Evolutionary conservation across 768 basidiomycete genomes (phyloP).

Genomic region (Rubroboletus satanas): DNA sequence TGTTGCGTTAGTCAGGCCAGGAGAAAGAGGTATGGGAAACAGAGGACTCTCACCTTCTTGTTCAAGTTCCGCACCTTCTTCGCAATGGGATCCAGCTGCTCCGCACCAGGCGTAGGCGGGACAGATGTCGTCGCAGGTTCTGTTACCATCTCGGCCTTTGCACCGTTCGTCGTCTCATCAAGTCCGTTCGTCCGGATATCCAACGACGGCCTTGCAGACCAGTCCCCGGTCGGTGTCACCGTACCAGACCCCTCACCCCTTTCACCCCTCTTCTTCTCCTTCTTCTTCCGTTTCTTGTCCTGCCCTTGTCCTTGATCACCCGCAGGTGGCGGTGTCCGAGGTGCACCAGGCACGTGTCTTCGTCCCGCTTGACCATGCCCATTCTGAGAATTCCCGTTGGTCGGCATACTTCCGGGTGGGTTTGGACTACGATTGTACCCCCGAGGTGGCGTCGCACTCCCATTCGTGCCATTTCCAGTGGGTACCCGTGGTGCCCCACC

Average conservation of each 20-base stretch:
- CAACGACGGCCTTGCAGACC: constrained; percentile 33
- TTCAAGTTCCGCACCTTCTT: constrained; percentile 94
- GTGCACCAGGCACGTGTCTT: constrained; percentile 67
- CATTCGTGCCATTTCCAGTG: constrained; percentile 37
- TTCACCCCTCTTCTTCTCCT: constrained; percentile 53
- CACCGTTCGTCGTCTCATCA: constrained; percentile 13
- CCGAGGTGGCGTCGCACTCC: constrained; percentile 60
- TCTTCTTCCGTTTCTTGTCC: constrained; percentile 47
- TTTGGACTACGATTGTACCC: constrained; percentile 56
- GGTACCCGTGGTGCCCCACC: constrained; percentile 60
- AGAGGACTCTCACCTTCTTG: constrained; percentile 69
- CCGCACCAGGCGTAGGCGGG: constrained; percentile 53
- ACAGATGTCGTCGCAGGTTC: constrained; percentile 27
- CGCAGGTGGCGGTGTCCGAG: constrained; percentile 44
- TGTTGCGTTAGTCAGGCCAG: not conserved
- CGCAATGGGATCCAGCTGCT: constrained; percentile 70
- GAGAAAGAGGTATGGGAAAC: not conserved
- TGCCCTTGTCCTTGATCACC: constrained; percentile 29
- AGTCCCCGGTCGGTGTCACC: constrained; percentile 27
- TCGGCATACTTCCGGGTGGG: constrained; percentile 44
- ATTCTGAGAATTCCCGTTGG: constrained; percentile 32
- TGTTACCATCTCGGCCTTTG: constrained; percentile 4
- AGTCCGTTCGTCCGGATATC: constrained; percentile 35
- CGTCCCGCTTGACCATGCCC: constrained; percentile 29
- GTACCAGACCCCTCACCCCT: constrained; percentile 28